These are phyloP conservation scores for Colletotrichum cuscutae DNA, from an alignment of 2,329 filamentous ascomycete genomes.

Conservation along the genomic window DNA sequence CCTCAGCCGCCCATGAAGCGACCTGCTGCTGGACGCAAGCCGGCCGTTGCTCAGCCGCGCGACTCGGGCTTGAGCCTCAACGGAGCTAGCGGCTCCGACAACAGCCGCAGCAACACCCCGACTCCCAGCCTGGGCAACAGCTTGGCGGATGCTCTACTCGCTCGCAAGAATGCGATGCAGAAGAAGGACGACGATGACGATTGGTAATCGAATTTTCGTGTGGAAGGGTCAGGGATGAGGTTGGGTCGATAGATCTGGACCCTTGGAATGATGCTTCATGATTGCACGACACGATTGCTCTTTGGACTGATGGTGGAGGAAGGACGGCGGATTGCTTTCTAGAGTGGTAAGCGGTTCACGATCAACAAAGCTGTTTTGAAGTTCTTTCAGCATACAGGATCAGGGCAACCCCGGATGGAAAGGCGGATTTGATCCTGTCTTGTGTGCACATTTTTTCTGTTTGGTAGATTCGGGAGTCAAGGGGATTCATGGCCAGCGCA, in stretches of 20 bases:
- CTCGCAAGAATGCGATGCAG: slow-evolving; percentile 81
- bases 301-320: slow-evolving; percentile 27
- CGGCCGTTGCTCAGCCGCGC: slow-evolving; percentile 71
- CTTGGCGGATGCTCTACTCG: slow-evolving; percentile 81
- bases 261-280: slow-evolving; percentile 34
- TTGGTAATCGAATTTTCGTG: slow-evolving; percentile 58
- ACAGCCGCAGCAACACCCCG: slow-evolving; percentile 77
- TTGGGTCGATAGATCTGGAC: slow-evolving; percentile 27
- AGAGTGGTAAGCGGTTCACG: slow-evolving; percentile 26
- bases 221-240: slow-evolving; percentile 28
- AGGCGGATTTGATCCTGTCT: slow-evolving; percentile 26
- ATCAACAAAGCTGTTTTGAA: slow-evolving; percentile 16
- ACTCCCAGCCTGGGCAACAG: slow-evolving; percentile 78
- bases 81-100: slow-evolving; percentile 63
- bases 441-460: slow-evolving; percentile 21
- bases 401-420: slow-evolving; percentile 32
- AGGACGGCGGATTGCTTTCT: slow-evolving; percentile 21
- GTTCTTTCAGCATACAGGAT: slow-evolving; percentile 35
- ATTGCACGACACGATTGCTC: slow-evolving; percentile 35
- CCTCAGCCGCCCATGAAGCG: slow-evolving; percentile 85
- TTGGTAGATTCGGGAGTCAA: slow-evolving; percentile 30
- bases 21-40: slow-evolving; percentile 78
- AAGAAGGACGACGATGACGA: slow-evolving; percentile 75
- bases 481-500: slow-evolving; percentile 26
- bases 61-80: slow-evolving; percentile 76